Conservation (phyloP, 176 grass and related monocot species). For the Musa itinerans region DNA sequence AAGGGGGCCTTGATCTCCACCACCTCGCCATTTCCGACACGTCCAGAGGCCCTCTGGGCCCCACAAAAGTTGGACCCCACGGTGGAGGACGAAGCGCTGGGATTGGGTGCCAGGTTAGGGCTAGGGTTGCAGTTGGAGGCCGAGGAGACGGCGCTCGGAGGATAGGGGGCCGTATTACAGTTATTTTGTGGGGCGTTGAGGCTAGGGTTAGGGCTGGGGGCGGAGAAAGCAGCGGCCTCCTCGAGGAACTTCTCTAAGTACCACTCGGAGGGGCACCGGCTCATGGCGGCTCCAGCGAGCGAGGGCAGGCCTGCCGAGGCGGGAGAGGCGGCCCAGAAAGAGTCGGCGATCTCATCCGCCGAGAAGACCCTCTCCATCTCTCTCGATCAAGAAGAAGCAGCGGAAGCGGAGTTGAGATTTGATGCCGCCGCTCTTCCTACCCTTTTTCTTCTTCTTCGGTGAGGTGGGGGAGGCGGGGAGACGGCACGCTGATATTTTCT, state of each 20-base stretch:
- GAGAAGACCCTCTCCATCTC: conserved; percentile 7
- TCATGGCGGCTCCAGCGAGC: conserved; percentile 2
- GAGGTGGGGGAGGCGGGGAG: too few species aligned
- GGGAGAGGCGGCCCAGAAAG: background rate
- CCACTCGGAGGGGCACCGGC: conserved; percentile 32
- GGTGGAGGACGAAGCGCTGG: background rate
- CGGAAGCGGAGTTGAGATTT: too few species aligned
- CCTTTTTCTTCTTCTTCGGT: too few species aligned
- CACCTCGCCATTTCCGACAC: conserved; percentile 21
- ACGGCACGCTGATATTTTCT: too few species aligned
- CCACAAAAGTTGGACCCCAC: background rate
- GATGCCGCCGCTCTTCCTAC: too few species aligned
- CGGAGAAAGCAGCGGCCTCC: background rate
- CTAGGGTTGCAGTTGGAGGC: background rate
- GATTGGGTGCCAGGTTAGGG: background rate
- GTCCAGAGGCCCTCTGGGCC: background rate
- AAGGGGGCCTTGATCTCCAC: conserved; percentile 25
- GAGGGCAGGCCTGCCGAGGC: background rate
- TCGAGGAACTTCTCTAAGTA: conserved; percentile 36
- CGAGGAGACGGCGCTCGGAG: background rate
- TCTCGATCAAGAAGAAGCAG: background rate
- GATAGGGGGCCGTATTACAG: too few species aligned
- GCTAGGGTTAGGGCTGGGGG: background rate
- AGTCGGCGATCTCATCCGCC: conserved; percentile 9
- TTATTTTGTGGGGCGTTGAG: background rate